Evolutionary conservation across 768 basidiomycete genomes (phyloP).

Genomic region (Suillus paluster): DNA sequence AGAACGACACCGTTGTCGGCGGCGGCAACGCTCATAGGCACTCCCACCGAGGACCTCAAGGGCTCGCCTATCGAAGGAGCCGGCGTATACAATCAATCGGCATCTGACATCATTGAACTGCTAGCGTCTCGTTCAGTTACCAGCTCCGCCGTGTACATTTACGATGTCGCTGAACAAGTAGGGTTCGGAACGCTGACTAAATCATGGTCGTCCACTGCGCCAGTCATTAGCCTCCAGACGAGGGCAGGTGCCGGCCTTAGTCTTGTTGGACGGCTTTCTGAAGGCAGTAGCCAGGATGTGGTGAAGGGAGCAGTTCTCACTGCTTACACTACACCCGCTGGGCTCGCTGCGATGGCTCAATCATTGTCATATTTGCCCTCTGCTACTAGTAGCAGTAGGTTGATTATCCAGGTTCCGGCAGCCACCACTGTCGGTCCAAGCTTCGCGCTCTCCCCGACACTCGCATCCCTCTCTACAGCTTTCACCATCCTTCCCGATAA

Average conservation of each 20-base stretch:
- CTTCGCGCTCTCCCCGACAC: slow-evolving; percentile 76
- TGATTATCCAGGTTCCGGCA: slow-evolving; percentile 85
- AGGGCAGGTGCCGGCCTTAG: slow-evolving; percentile 83
- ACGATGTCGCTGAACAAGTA: slow-evolving; percentile 83
- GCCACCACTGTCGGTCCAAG: slow-evolving; percentile 67
- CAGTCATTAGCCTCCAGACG: slow-evolving; percentile 76
- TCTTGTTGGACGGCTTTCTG: slow-evolving; percentile 78
- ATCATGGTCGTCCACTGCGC: slow-evolving; percentile 60
- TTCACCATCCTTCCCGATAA: slow-evolving; percentile 65
- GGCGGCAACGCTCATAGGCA: slow-evolving; percentile 39
- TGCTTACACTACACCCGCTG: slow-evolving; percentile 82
- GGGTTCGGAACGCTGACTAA: slow-evolving; percentile 80
- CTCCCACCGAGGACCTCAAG: slow-evolving; percentile 36
- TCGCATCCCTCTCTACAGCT: slow-evolving; percentile 66
- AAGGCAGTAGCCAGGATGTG: slow-evolving; percentile 75
- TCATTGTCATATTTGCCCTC: slow-evolving; percentile 75
- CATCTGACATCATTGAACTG: slow-evolving; percentile 71
- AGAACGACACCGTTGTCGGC: slow-evolving; percentile 32
- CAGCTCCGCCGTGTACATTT: slow-evolving; percentile 76
- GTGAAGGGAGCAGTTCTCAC: slow-evolving; percentile 65
- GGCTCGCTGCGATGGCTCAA: slow-evolving; percentile 82
- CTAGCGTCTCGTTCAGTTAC: slow-evolving; percentile 58
- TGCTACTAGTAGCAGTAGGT: slow-evolving; percentile 62
- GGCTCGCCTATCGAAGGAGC: slow-evolving; percentile 12
- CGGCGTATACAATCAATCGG: slow-evolving; percentile 35